These are phyloP conservation scores for Rhytidhysteron rufulum DNA, from an alignment of 2,329 filamentous ascomycete genomes.

Conservation along the genomic window DNA sequence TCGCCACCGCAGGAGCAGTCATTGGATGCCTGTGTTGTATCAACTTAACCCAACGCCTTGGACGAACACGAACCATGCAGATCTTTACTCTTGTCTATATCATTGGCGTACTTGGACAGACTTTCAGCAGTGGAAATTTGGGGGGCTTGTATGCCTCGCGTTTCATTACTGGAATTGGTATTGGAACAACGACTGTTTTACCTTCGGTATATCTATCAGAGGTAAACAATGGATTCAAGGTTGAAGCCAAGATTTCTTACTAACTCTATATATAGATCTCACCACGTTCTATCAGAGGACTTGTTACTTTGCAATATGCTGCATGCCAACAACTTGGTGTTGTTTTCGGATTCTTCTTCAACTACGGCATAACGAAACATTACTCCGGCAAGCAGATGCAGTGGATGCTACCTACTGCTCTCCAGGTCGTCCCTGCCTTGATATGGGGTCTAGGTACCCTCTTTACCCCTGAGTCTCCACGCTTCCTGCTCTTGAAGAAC, in stretches of 20 bases:
- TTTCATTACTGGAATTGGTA: too few relatives aligned
- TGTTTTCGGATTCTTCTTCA: constrained; percentile 25
- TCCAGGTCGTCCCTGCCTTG: constrained; percentile 9
- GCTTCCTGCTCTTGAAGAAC: constrained; percentile 8
- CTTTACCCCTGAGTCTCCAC: constrained; percentile 8
- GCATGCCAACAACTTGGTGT: constrained; percentile 30
- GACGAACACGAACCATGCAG: constrained; percentile 8
- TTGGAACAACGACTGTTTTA: too few relatives aligned
- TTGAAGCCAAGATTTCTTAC: too few relatives aligned
- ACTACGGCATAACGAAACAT: constrained; percentile 31
- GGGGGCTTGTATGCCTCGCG: too few relatives aligned
- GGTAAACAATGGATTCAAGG: too few relatives aligned
- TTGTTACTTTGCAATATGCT: constrained; percentile 30
- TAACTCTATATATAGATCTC: too few relatives aligned
- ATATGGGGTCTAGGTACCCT: constrained; percentile 9
- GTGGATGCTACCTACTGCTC: constrained; percentile 9
- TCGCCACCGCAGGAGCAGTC: constrained; percentile 12
- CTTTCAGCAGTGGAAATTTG: constrained; percentile 24
- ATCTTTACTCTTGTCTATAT: constrained; percentile 10
- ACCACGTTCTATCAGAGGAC: constrained; percentile 23
- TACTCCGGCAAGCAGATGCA: constrained; percentile 8
- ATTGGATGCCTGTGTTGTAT: constrained; percentile 11
- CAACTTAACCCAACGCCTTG: constrained; percentile 8
- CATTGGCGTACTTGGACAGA: constrained; percentile 17
- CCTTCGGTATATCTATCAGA: too few relatives aligned